Base-by-base conservation (phyloP, 208 protist species). In the Crithidia brevicula region DNA sequence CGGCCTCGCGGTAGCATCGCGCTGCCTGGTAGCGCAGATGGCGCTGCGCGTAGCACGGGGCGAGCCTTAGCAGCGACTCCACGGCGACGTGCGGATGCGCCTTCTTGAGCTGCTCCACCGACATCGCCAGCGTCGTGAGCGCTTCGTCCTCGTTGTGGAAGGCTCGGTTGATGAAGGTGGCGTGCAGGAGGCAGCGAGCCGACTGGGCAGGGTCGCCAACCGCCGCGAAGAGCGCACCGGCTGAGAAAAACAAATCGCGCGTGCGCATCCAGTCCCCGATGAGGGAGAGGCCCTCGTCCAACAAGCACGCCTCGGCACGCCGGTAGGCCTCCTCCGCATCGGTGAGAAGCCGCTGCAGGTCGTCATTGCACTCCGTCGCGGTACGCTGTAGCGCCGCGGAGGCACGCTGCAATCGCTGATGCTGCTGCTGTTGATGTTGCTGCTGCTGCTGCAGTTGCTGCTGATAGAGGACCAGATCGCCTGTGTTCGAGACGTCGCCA, bases 151-250 rank as follows among this genome's bases (percentile, higher is more conserved):
- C 77, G 50, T 80, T 75, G 56, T 64, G 54, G 25, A 92, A 88
- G 25, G 81, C 79, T 18, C 81, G 79, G 57, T 85, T 86, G 64
- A 94, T 92, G 57, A 88, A 79, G 43, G 86, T 77, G 25, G 89
- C 89, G 53, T 88, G 73, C 10, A 92, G 74, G 56, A 92, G 82
- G 52, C 79, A 78, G 20, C 69, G 68, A 2, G 86, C 86, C 0
- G 89, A 81, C 34, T 63, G 70, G 0, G 75, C 60, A 4, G 78
- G 40, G 51, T 77, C 73, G 15, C 86, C 89, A 34, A 72, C 53
- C 31, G 73, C 63, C 25, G 83, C 72, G 47, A 92, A 91, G 34
- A 92, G 67, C 0, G 79, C 65, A n/a, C 89, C 89, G 4, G 84
- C 77, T n/a, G 87, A 80, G 65, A 85, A 83, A 51, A 91, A 92